A percentile compares a stretch with the other conserved stretches of the same genome.
Evolutionary conservation across 1,139 yeast genomes (phyloP).

Genomic region (Ogataea hybrid): DNA sequence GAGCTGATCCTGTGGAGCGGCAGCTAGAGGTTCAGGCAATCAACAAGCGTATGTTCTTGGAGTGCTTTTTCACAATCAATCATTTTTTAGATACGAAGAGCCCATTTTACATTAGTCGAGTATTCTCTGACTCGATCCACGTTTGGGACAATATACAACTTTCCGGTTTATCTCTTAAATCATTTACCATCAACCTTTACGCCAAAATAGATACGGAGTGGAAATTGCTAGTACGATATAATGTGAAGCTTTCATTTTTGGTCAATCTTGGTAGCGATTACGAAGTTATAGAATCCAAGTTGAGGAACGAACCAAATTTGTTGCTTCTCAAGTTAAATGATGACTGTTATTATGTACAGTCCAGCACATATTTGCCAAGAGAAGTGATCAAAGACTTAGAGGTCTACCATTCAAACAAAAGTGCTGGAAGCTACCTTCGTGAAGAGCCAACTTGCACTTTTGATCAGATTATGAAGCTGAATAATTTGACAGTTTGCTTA

Average conservation of each 20-base stretch:
- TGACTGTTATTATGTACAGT: slow-evolving; percentile 36
- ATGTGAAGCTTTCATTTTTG: slow-evolving; percentile 30
- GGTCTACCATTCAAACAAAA: slow-evolving; percentile 7
- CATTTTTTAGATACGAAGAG: slow-evolving; percentile 28
- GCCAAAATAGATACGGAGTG: slow-evolving; percentile 22
- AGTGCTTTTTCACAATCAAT: slow-evolving; percentile 39
- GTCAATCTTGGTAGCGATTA: slow-evolving; percentile 32
- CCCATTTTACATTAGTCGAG: slow-evolving; percentile 43
- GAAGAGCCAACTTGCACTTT: slow-evolving; percentile 33
- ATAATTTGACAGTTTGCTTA: slow-evolving; percentile 42
- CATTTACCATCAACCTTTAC: slow-evolving; percentile 27
- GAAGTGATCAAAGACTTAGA: slow-evolving; percentile 15
- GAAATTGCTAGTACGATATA: slow-evolving; percentile 26
- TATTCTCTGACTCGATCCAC: slow-evolving; percentile 32
- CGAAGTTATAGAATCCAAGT: slow-evolving; percentile 18
- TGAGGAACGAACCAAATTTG: slow-evolving; percentile 29
- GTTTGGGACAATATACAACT: slow-evolving; percentile 26
- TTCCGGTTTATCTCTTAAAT: slow-evolving; percentile 16
- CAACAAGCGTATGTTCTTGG: slow-evolving; percentile 32
- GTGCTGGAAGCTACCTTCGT: slow-evolving; percentile 6
- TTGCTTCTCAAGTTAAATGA: slow-evolving; percentile 38
- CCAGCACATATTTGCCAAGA: slow-evolving; percentile 13
- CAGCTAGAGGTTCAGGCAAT: slow-evolving; percentile 33
- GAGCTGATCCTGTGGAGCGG: slow-evolving; percentile 28
- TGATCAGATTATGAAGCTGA: slow-evolving; percentile 45